Conservation (phyloP, 139 green algal genomes). For the Tetradesmus lagerheimii region DNA sequence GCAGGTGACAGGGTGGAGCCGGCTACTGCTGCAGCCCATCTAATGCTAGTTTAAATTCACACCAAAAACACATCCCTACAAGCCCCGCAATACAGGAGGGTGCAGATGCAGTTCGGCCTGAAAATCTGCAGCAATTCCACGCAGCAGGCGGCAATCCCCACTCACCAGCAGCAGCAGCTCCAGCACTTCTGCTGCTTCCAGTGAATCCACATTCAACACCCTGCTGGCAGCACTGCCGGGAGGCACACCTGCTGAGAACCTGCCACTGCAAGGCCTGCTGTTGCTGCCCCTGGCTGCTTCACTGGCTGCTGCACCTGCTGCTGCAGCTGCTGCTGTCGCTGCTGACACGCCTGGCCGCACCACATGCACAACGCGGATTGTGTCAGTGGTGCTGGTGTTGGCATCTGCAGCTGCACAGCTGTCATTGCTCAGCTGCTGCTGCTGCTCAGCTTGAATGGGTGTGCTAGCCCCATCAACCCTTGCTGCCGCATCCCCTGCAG, state of each 20-base stretch:
- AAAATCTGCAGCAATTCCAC: too few species aligned
- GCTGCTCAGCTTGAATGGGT: neutral
- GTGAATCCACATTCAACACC: slow-evolving; percentile 3
- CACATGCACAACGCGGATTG: slow-evolving; percentile 31
- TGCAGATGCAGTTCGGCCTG: too few species aligned
- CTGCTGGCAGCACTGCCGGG: neutral
- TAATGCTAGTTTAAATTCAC: too few species aligned
- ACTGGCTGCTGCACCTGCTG: neutral
- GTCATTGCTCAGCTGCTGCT: neutral
- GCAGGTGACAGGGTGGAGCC: too few species aligned
- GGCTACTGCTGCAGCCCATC: too few species aligned
- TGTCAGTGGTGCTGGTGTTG: neutral
- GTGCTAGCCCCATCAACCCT: too few species aligned
- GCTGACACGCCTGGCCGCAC: slow-evolving; percentile 19
- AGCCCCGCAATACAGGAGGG: too few species aligned
- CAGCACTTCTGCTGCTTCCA: slow-evolving; percentile 44
- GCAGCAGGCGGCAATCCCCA: too few species aligned
- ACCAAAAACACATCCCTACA: too few species aligned
- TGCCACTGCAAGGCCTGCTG: neutral
- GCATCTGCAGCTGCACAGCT: neutral
- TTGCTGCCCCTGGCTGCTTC: too few species aligned
- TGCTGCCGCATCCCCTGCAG: neutral
- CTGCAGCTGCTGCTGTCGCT: neutral
- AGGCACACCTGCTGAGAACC: neutral
- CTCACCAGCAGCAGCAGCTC: slow-evolving; percentile 43